Evolutionary conservation across 139 green algal genomes (phyloP).

Genomic region (Protoeuglena noctilucae): DNA sequence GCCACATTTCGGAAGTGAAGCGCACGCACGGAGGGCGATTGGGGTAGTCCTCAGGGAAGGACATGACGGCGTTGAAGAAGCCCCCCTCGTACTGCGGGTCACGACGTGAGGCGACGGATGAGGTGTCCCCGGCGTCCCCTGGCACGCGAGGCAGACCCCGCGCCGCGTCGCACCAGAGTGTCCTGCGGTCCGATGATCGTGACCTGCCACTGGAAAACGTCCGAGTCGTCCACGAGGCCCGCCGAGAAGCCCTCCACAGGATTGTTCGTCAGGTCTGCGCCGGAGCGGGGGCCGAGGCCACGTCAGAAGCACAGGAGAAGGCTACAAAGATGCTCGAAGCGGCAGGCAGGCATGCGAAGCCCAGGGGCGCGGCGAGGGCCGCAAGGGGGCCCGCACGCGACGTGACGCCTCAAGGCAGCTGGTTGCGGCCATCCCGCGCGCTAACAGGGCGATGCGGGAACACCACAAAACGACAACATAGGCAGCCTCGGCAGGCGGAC

Average conservation of each 20-base stretch:
- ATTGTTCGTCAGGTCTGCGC: conserved; percentile 83
- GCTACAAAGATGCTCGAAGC: too few relatives aligned
- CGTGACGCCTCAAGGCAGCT: too few relatives aligned
- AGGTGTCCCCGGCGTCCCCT: background rate
- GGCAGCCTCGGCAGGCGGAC: too few relatives aligned
- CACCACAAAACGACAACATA: too few relatives aligned
- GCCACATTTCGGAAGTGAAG: conserved; percentile 99
- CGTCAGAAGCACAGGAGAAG: too few relatives aligned
- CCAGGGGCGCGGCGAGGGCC: too few relatives aligned
- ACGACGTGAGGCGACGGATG: background rate
- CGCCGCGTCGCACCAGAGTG: background rate
- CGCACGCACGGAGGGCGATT: conserved; percentile 79
- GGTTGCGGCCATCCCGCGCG: too few relatives aligned
- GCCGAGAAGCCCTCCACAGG: conserved; percentile 97
- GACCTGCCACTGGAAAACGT: conserved; percentile 95
- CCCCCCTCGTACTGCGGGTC: conserved; percentile 68
- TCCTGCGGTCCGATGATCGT: conserved; percentile 92
- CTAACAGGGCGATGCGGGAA: too few relatives aligned
- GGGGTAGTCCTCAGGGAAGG: conserved; percentile 95
- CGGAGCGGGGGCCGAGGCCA: too few relatives aligned
- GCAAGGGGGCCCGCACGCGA: too few relatives aligned
- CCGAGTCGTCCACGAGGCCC: conserved; percentile 86
- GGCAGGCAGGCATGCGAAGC: too few relatives aligned
- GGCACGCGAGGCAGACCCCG: too few relatives aligned
- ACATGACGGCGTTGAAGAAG: conserved; percentile 95